Percentiles rank a stretch among this genome's conserved stretches.
Evolutionary conservation across 2,329 filamentous ascomycete genomes (phyloP).

Genomic region (Venturia pyrina): DNA sequence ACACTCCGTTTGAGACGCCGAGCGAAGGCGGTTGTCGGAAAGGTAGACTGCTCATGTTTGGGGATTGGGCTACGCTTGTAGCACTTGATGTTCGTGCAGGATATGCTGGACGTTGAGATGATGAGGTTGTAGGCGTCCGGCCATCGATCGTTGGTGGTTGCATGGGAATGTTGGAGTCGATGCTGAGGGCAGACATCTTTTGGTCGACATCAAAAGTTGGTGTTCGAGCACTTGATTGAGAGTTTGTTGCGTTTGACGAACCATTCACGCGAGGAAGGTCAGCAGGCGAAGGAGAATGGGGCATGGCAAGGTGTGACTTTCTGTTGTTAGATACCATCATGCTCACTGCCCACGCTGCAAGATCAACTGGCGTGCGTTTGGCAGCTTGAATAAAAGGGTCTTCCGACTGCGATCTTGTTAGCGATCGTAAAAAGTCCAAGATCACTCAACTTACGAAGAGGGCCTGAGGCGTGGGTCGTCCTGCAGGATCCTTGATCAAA

Average conservation of each 20-base stretch:
- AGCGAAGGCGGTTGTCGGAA: not conserved
- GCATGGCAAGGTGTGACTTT: conserved; percentile 72
- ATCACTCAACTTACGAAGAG: conserved; percentile 61
- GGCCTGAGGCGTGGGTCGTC: conserved; percentile 84
- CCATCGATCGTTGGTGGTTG: conserved; percentile 2
- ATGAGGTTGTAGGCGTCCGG: not conserved
- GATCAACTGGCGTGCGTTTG: conserved; percentile 88
- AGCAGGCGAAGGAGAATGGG: conserved; percentile 2
- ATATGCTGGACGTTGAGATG: conserved; percentile 2
- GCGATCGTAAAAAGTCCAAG: not conserved
- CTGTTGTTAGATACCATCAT: conserved; percentile 94
- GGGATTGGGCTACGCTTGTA: not conserved
- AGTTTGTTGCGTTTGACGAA: not conserved
- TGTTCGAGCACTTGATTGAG: conserved; percentile 5
- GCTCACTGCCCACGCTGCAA: conserved; percentile 85
- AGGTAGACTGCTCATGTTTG: conserved; percentile 2
- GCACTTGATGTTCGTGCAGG: conserved; percentile 9
- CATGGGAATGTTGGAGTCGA: conserved; percentile 1
- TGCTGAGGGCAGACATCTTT: conserved; percentile 8
- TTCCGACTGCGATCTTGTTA: conserved; percentile 53
- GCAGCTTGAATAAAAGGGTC: conserved; percentile 94
- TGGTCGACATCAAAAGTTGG: conserved; percentile 12
- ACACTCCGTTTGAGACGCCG: not conserved
- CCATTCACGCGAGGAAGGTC: conserved; percentile 8
- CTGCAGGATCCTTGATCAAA: conserved; percentile 77